Base-by-base conservation (phyloP, 257 asterid species). In the Lavandula angustifolia region DNA sequence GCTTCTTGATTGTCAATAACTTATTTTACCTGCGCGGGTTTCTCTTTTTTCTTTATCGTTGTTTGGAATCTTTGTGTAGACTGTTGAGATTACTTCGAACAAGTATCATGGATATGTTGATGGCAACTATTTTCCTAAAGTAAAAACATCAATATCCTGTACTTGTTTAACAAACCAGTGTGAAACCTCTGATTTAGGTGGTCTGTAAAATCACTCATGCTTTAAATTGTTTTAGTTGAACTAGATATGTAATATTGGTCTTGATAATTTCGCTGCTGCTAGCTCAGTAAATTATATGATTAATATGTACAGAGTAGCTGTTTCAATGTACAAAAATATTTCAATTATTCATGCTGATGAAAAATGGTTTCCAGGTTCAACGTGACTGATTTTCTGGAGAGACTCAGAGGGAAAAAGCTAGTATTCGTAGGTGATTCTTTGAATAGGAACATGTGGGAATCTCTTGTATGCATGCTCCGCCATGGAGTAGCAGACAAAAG, bases 381-480 rank as follows among this genome's bases (percentile, higher is more conserved):
- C 22, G 82, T 83, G 29, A 87, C 95, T 44, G 95, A 87, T 78
- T 89, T 92, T 80, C 92, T 92, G 50, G 86, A 76, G 89, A 82
- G 95, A 70, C 85, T 92, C 41, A 77, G 92, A 69, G 96, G 91
- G 41, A 73, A 87, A 55, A 88, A 79, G 69, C 79, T 91, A 62
- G 88, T 91, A 7, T 88, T 91, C 9, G 95, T 88, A 18, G 98
- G 98, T 47, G 98, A 91, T 73, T 91, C 98, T 0, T 82, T 91
- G 63, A 91, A 91, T 75, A 81, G 98, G 68, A 91, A 91, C 84
- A 88, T 88, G 98, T 91, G 98, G 98, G 98, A 91, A 74, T 88
- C 98, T 66, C 96, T 92, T 65, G 89, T 89, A 46, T 92, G 98
- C 78, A 67, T 82, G 11, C 96, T 92, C 65, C 95, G 95, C 62